A percentile compares a stretch with the other conserved stretches of the same genome.
Conservation (phyloP, 1,284 basidiomycete species). For the Phylloporus sp. region DNA sequence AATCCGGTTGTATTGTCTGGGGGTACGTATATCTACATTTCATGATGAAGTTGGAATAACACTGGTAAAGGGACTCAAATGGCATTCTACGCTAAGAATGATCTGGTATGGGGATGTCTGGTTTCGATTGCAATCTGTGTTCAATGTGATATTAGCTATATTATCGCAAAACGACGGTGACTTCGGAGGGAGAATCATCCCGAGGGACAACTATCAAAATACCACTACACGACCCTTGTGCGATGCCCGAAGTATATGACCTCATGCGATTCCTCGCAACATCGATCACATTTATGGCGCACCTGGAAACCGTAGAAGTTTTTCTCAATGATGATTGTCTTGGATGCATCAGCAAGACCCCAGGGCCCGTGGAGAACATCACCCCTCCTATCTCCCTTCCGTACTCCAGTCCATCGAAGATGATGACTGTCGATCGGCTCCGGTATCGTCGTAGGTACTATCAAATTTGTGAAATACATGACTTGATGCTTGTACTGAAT, state of each 20-base stretch:
- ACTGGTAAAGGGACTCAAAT: not conserved
- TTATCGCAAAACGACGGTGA: conserved; percentile 41
- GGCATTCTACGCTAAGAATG: not conserved
- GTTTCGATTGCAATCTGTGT: not conserved
- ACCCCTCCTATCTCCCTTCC: conserved; percentile 56
- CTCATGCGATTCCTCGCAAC: conserved; percentile 91
- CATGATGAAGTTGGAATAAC: not conserved
- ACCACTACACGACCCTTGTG: conserved; percentile 83
- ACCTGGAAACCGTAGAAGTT: conserved; percentile 80
- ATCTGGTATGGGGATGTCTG: not conserved
- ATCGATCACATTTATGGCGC: conserved; percentile 93
- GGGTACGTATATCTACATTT: conserved; percentile 48
- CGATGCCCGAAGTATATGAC: conserved; percentile 86
- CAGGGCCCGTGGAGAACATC: conserved; percentile 63
- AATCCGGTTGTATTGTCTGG: conserved; percentile 93
- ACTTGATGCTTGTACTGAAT: not conserved
- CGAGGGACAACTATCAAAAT: conserved; percentile 94
- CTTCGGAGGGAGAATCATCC: conserved; percentile 47
- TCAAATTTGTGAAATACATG: not conserved
- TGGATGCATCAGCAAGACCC: conserved; percentile 73
- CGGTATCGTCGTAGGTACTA: conserved; percentile 9
- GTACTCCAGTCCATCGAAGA: conserved; percentile 52
- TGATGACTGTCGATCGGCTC: conserved; percentile 55
- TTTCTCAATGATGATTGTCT: conserved; percentile 81
- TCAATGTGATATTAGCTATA: not conserved